Evolutionary conservation across 257 asterid species (phyloP).

Genomic region (Oldenlandia corymbosa): DNA sequence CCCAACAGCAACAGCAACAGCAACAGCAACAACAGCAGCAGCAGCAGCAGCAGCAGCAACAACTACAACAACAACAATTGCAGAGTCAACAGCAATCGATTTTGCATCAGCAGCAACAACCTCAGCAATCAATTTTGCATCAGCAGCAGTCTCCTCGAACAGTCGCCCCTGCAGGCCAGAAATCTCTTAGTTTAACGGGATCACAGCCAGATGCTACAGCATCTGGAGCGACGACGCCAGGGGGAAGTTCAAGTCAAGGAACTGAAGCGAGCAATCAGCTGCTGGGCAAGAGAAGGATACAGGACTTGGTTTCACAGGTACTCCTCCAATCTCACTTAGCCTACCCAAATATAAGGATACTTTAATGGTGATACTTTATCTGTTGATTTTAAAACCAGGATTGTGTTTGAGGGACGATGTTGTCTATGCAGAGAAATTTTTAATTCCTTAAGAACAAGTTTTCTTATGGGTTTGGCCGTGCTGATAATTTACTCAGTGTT

Average conservation of each 20-base stretch:
- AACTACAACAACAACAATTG: conserved; percentile 22
- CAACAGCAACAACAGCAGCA: conserved; percentile 36
- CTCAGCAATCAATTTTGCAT: conserved; percentile 37
- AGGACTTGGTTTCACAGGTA: conserved; percentile 85
- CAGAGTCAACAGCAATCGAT: conserved; percentile 39
- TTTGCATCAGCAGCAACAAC: conserved; percentile 43
- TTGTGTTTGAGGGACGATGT: neutral
- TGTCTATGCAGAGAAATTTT: neutral
- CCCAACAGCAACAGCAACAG: conserved; percentile 29
- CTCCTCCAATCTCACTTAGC: conserved; percentile 10
- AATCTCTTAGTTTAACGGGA: conserved; percentile 80
- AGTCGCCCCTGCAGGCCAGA: conserved; percentile 62
- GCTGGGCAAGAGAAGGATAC: conserved; percentile 90
- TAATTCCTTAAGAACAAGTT: neutral
- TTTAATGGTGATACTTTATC: neutral
- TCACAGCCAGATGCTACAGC: conserved; percentile 92
- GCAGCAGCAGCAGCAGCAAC: conserved; percentile 35
- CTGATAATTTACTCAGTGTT: neutral
- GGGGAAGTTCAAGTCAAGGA: conserved; percentile 96
- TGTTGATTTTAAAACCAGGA: neutral
- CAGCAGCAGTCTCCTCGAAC: conserved; percentile 75
- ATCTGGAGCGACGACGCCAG: conserved; percentile 81
- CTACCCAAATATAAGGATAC: neutral
- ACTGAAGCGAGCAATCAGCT: conserved; percentile 82
- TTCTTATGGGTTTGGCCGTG: neutral